Evolutionary conservation across 345 rosid species (phyloP).

Genomic region (Citrus trifoliata): DNA sequence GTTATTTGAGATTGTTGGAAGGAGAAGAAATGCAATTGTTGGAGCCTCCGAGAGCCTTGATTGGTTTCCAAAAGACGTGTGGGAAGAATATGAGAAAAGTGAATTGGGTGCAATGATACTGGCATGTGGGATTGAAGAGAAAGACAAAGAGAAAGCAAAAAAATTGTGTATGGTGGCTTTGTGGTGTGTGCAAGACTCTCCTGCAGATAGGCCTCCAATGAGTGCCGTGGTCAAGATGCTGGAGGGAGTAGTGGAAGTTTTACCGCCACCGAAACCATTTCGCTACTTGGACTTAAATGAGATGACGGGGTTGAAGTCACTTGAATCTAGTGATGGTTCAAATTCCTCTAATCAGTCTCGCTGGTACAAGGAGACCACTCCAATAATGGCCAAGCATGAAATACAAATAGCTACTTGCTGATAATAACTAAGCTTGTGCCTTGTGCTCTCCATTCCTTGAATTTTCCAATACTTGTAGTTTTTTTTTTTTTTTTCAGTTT

Average conservation of each 20-base stretch:
- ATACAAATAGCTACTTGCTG: conserved; percentile 1
- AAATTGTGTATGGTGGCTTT: conserved; percentile 14
- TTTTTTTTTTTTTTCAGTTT: too few species aligned
- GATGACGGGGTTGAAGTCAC: not conserved
- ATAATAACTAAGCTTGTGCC: not conserved
- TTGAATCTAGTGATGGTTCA: not conserved
- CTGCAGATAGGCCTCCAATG: conserved; percentile 24
- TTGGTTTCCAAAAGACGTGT: conserved; percentile 18
- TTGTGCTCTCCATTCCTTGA: not conserved
- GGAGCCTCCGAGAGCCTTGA: not conserved
- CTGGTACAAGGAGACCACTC: conserved; percentile 21
- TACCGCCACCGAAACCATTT: conserved; percentile 23
- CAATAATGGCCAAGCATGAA: conserved; percentile 12
- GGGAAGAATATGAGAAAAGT: conserved; percentile 15
- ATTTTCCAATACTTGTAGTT: too few species aligned
- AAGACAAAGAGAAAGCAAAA: conserved; percentile 16
- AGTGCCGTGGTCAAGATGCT: conserved; percentile 30
- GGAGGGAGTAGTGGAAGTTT: conserved; percentile 26
- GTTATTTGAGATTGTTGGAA: conserved; percentile 9
- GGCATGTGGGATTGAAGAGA: conserved; percentile 18
- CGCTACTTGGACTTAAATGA: conserved; percentile 7
- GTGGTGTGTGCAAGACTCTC: conserved; percentile 25
- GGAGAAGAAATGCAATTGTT: not conserved
- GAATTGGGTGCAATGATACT: not conserved
- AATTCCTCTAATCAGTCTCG: not conserved